Conservation (phyloP, 139 green algal genomes). For the Tetraselmis chui region DNA sequence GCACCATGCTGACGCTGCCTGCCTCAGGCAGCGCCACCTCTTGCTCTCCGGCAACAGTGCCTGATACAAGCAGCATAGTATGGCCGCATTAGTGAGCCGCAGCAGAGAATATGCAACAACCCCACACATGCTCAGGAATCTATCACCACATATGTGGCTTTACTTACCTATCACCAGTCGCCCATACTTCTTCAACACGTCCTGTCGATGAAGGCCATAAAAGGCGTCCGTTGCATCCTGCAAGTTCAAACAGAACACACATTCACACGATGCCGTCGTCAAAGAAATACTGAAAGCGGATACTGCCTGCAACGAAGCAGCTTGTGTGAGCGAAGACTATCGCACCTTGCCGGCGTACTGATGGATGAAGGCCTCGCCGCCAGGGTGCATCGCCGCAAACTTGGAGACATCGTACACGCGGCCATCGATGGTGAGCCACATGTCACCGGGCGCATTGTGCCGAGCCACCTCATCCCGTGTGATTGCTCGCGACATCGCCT, state of each 20-base stretch:
- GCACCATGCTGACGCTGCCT: conserved; percentile 5
- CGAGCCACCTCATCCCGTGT: neutral
- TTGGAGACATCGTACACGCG: conserved; percentile 26
- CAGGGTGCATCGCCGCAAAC: conserved; percentile 22
- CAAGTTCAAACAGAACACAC: no score
- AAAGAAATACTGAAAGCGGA: no score
- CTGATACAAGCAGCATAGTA: neutral
- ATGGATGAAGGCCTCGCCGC: conserved; percentile 17
- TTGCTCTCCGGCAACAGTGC: neutral
- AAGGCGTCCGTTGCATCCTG: conserved; percentile 20
- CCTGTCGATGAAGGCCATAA: conserved; percentile 11
- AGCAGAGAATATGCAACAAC: neutral
- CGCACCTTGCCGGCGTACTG: neutral
- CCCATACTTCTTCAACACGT: conserved; percentile 22
- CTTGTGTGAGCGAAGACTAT: neutral
- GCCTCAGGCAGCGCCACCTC: neutral
- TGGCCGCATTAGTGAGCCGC: no score
- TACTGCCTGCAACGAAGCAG: no score
- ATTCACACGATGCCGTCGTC: no score
- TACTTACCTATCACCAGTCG: neutral
- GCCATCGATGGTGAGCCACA: conserved; percentile 21
- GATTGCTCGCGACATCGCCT: neutral
- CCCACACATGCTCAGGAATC: no score
- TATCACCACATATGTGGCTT: neutral
- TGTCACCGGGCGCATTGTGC: neutral